A percentile compares a stretch with the other conserved stretches of the same genome.
Evolutionary conservation across 1,284 basidiomycete genomes (phyloP).

Genomic region (Boletellus deceptivus): DNA sequence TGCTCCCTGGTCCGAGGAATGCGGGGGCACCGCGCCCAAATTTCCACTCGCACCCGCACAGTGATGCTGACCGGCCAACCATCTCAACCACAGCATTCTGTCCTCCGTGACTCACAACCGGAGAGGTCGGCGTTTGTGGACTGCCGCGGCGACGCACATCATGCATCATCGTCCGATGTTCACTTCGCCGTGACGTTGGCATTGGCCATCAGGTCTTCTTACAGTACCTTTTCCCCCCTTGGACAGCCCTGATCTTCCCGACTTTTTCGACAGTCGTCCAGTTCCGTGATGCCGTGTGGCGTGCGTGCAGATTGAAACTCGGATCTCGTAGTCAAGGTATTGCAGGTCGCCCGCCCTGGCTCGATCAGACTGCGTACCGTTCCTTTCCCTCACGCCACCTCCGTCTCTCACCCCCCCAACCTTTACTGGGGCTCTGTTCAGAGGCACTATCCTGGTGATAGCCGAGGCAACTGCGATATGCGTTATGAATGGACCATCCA

Average conservation of each 20-base stretch:
- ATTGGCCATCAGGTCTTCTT: background rate
- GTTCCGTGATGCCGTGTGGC: background rate
- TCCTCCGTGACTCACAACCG: background rate
- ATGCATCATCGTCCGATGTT: no score
- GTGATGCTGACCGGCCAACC: no score
- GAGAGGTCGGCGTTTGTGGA: background rate
- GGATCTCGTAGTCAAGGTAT: background rate
- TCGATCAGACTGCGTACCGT: background rate
- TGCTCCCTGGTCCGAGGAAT: no score
- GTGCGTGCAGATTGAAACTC: background rate
- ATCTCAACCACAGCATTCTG: constrained; percentile 6
- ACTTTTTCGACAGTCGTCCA: background rate
- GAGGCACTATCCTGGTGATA: background rate
- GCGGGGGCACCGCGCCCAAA: no score
- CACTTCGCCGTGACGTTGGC: no score
- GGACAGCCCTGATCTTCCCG: background rate
- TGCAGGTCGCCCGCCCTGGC: background rate
- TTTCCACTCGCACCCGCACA: background rate
- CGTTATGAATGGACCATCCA: no score
- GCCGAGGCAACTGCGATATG: background rate
- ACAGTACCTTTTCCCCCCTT: background rate
- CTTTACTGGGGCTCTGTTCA: constrained; percentile 2
- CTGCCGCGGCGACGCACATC: no score
- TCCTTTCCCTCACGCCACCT: constrained; percentile 10
- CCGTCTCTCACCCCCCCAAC: constrained; percentile 4